Evolutionary conservation across 768 basidiomycete genomes (phyloP).

Genomic region (Trametes gibbosa): DNA sequence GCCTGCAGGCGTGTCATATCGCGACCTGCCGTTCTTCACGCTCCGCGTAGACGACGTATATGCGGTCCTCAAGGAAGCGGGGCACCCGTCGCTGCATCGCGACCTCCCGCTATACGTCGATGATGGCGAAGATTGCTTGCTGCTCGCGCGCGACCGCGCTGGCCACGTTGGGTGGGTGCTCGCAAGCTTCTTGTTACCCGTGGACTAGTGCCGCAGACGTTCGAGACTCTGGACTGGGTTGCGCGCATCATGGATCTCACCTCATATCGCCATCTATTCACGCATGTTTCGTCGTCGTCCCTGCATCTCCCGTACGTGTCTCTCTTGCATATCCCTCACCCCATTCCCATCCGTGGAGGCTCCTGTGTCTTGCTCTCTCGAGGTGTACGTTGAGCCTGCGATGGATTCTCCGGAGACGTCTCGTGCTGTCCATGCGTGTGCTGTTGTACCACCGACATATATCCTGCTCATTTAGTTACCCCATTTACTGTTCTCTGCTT

Average conservation of each 20-base stretch:
- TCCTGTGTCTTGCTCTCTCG: slow-evolving; percentile 12
- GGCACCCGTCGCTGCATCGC: slow-evolving; percentile 72
- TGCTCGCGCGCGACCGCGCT: slow-evolving; percentile 59
- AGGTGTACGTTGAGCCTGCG: slow-evolving; percentile 17
- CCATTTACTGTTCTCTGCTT: neutral
- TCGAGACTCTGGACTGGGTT: neutral
- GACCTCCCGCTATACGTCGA: slow-evolving; percentile 78
- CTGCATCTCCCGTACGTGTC: neutral
- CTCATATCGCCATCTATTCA: slow-evolving; percentile 6
- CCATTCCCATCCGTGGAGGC: slow-evolving; percentile 9
- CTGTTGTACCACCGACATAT: slow-evolving; percentile 4
- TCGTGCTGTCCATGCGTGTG: neutral
- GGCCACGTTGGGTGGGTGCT: slow-evolving; percentile 75
- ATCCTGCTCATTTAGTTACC: slow-evolving; percentile 10
- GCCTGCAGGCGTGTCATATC: slow-evolving; percentile 62
- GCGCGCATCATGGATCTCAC: neutral
- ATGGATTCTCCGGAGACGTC: slow-evolving; percentile 7
- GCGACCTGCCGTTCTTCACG: slow-evolving; percentile 73
- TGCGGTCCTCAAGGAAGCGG: slow-evolving; percentile 70
- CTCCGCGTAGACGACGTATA: slow-evolving; percentile 61
- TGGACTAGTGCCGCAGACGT: slow-evolving; percentile 34
- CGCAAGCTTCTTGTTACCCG: slow-evolving; percentile 75
- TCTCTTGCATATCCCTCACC: neutral
- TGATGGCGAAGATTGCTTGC: slow-evolving; percentile 71
- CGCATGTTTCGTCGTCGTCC: neutral